Evolutionary conservation across 192 early-diverging fungal species (phyloP).

Genomic region (Linnemannia schmuckeri): DNA sequence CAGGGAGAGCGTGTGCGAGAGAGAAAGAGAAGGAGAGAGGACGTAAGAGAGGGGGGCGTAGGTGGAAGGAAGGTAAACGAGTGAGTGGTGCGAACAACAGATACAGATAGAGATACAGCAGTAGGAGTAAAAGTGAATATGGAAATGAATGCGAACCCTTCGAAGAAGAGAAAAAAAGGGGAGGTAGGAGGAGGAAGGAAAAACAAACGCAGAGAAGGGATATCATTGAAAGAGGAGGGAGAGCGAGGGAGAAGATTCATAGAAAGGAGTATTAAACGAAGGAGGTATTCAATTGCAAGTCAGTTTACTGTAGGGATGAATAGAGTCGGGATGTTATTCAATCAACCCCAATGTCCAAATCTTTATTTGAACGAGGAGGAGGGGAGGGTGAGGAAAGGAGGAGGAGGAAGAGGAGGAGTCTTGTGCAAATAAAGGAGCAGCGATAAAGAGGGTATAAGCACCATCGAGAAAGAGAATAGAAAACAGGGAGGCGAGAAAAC

Average conservation of each 20-base stretch:
- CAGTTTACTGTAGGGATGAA: not conserved
- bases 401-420: not conserved
- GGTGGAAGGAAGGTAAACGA: not conserved
- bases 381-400: no score
- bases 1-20: not conserved
- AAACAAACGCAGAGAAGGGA: not conserved
- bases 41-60: not conserved
- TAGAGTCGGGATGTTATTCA: not conserved
- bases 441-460: not conserved
- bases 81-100: no score
- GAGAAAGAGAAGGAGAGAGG: not conserved
- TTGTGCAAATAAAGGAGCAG: not conserved
- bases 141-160: not conserved
- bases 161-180: not conserved
- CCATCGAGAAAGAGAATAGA: not conserved
- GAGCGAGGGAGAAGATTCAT: not conserved
- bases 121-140: not conserved
- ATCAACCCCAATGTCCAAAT: not conserved
- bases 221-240: not conserved
- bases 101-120: not conserved
- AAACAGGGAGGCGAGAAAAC: not conserved
- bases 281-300: conserved; percentile 1
- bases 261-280: not conserved
- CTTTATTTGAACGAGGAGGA: not conserved
- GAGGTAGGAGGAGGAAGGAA: not conserved